A percentile compares a stretch with the other conserved stretches of the same genome.
phyloP scores from a whole-genome alignment of 495 filamentous ascomycete species.

The Hypoxylon lenormandii region DNA sequence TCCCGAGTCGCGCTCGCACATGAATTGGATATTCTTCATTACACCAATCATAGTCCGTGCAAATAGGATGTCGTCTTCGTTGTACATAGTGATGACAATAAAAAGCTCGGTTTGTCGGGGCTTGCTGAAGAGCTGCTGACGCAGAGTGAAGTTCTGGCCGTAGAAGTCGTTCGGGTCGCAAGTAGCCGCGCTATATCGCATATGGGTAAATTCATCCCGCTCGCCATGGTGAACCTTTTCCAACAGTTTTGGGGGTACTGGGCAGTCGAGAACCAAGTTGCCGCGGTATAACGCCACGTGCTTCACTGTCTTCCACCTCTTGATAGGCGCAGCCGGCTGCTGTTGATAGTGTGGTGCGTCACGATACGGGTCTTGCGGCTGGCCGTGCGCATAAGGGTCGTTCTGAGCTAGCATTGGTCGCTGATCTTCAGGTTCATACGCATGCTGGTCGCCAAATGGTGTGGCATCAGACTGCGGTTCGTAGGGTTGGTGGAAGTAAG shows the following conservation, averaged over 20 bases:
- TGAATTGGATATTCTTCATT: conserved; percentile 97
- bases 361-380: conserved; percentile 59
- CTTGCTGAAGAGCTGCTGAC: conserved; percentile 93
- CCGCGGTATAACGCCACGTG: conserved; percentile 96
- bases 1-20: conserved; percentile 82
- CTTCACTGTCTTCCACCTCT: conserved; percentile 98
- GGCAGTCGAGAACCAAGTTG: conserved; percentile 97
- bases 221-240: conserved; percentile 87
- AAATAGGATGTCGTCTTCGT: conserved; percentile 97
- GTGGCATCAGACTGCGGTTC: conserved; percentile 66
- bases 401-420: conserved; percentile 64
- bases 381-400: conserved; percentile 56
- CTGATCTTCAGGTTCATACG: conserved; percentile 62
- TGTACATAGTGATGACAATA: conserved; percentile 99
- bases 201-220: conserved; percentile 98
- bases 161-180: conserved; percentile 93
- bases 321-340: conserved; percentile 71
- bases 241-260: conserved; percentile 88
- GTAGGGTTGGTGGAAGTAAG: conserved; percentile 86
- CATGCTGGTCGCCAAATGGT: conserved; percentile 67
- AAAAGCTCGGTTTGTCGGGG: conserved; percentile 94
- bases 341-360: conserved; percentile 65
- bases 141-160: conserved; percentile 87
- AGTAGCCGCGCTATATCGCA: conserved; percentile 96
- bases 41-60: conserved; percentile 97